Base-by-base conservation (phyloP, 2,329 filamentous ascomycete species). In the Beauveria bassiana region DNA sequence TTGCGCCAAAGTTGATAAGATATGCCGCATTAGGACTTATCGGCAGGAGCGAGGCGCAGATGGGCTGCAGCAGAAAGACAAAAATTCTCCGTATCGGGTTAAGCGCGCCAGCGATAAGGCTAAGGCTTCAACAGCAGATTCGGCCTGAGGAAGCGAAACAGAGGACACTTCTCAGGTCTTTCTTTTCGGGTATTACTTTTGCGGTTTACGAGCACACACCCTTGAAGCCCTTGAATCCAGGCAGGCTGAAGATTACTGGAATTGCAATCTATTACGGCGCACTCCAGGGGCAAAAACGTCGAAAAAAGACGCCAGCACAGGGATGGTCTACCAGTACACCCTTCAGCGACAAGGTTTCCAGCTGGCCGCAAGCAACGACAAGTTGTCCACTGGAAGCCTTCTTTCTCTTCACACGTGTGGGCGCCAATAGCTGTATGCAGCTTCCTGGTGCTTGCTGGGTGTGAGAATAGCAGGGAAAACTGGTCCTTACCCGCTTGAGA, bases 21-120 rank as follows among this genome's bases (percentile, higher is more conserved):
- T 62, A 62, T 62, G 54, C 60, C 60, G 60, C 60, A 55, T 62
- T 62, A 43, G 60, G 60, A 62, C 54, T 57, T 62, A 62, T 51
- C 54, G 52, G 59, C 22, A 47, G 60, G 34, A 51, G 40, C 40
- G 52, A 24, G 49, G 51, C 59, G 59, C 43, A 49, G 38, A 53
- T 51, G n/a, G 60, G 46, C 60, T 53, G 60, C 46, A 58, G 43
- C 49, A 61, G 49, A 40, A 12, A n/a, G 58, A 60, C 53, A 51
- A 45, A n/a, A 20, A 42, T 16, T 31, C n/a, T 16, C 60, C 49
- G 22, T 52, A 58, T 62, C 53, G 54, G 60, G 60, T 53, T 47
- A 46, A 62, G 60, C 60, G 34, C 47, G 26, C 16, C n/a, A 40
- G 45, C 28, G 60, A 62, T 62, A 62, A 57, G 60, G 60, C 53